Percentiles rank a stretch among this genome's conserved stretches.
phyloP scores from a whole-genome alignment of 1,284 basidiomycete species.

The Ganoderma boninense region DNA sequence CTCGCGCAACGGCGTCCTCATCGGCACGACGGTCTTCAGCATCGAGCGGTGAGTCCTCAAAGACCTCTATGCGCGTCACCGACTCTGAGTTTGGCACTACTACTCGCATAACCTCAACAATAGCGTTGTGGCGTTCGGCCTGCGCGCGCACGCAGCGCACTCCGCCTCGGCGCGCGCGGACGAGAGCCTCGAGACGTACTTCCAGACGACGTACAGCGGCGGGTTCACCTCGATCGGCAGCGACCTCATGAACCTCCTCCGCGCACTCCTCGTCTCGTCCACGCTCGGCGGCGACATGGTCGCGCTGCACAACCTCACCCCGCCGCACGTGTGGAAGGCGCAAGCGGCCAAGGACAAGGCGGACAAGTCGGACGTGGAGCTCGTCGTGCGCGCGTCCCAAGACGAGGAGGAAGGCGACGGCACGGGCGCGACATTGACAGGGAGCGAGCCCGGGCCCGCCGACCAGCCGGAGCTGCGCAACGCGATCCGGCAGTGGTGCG shows the following conservation, averaged over 20 bases:
- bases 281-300: constrained; percentile 28
- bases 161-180: constrained; percentile 32
- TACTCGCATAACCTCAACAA: not conserved
- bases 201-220: constrained; percentile 42
- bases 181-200: constrained; percentile 40
- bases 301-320: constrained; percentile 9
- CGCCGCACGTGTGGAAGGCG: not conserved
- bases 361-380: not conserved
- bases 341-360: not conserved
- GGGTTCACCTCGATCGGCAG: constrained; percentile 42
- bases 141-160: constrained; percentile 42
- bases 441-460: not conserved
- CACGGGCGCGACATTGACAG: not conserved
- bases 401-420: not conserved
- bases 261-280: constrained; percentile 42
- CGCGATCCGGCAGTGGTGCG: constrained; percentile 38
- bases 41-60: constrained; percentile 32
- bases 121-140: constrained; percentile 37
- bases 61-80: too few species aligned
- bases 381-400: not conserved
- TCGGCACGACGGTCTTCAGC: constrained; percentile 27
- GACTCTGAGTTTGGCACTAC: too few species aligned
- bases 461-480: constrained; percentile 34
- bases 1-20: constrained; percentile 26
- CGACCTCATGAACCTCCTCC: constrained; percentile 37